Evolutionary conservation across 495 filamentous ascomycete species (phyloP).

Genomic region (Aspergillus nidulans): DNA sequence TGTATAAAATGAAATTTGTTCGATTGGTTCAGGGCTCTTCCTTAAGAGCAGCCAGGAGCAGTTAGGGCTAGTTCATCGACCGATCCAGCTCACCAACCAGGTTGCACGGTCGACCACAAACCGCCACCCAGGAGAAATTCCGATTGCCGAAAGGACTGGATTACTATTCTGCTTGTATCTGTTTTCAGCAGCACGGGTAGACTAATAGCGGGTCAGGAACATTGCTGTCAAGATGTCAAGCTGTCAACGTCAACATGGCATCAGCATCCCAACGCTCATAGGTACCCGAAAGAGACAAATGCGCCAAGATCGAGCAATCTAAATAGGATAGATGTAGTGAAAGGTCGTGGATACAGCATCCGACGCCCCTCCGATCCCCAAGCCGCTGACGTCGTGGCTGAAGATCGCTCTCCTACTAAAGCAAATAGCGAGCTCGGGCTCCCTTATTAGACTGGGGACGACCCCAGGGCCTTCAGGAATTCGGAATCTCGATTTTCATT

Average conservation of each 20-base stretch:
- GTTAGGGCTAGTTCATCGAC: no score
- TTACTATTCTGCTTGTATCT: no score
- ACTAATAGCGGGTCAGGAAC: no score
- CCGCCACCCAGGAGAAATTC: no score
- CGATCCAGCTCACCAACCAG: no score
- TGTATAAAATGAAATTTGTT: no score
- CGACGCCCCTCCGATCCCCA: background rate
- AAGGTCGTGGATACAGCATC: background rate
- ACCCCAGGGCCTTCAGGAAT: background rate
- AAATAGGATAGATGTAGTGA: background rate
- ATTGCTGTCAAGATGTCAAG: background rate
- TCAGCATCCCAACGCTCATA: background rate
- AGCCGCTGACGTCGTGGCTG: slow-evolving; percentile 1
- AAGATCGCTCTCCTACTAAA: background rate
- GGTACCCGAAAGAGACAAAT: background rate
- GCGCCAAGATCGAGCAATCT: background rate
- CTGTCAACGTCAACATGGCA: no score
- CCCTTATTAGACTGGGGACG: background rate
- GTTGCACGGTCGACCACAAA: no score
- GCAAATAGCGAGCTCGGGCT: background rate
- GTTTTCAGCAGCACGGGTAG: no score
- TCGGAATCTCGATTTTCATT: background rate
- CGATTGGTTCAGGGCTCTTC: no score
- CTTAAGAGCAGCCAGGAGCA: no score
- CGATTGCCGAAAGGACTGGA: no score